phyloP scores from a whole-genome alignment of 495 filamentous ascomycete genomes.

The Xylaria flabelliformis region DNA sequence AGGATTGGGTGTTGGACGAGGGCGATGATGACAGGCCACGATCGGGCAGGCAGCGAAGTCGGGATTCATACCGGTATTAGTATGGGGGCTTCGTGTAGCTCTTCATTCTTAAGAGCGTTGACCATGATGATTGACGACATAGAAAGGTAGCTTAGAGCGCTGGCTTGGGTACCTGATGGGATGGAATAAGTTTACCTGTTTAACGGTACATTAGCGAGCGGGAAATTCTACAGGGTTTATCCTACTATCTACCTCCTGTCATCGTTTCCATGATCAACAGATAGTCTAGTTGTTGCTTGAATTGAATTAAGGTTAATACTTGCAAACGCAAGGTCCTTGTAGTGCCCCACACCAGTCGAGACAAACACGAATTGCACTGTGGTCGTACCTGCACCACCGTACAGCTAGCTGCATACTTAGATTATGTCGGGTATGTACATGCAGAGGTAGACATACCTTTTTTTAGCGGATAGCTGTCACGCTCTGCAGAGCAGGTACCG shows the following conservation, averaged over 20 bases:
- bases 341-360: neutral
- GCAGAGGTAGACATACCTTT: no score
- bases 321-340: neutral
- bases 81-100: neutral
- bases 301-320: no score
- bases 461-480: neutral
- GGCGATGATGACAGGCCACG: constrained; percentile 31
- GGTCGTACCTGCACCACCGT: constrained; percentile 1
- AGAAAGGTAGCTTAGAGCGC: neutral
- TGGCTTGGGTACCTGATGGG: no score
- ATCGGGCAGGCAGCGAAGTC: constrained; percentile 27
- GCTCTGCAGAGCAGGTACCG: neutral
- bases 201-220: no score
- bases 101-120: neutral
- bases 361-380: neutral
- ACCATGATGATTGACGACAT: neutral
- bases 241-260: no score
- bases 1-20: constrained; percentile 40
- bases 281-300: no score
- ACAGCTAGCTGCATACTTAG: neutral
- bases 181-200: no score
- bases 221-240: no score
- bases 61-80: constrained; percentile 38
- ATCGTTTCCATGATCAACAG: no score
- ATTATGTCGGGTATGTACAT: no score